These are phyloP conservation scores for Ophiorrhiza pumila DNA, from an alignment of 257 asterid genomes.

Conservation along the genomic window DNA sequence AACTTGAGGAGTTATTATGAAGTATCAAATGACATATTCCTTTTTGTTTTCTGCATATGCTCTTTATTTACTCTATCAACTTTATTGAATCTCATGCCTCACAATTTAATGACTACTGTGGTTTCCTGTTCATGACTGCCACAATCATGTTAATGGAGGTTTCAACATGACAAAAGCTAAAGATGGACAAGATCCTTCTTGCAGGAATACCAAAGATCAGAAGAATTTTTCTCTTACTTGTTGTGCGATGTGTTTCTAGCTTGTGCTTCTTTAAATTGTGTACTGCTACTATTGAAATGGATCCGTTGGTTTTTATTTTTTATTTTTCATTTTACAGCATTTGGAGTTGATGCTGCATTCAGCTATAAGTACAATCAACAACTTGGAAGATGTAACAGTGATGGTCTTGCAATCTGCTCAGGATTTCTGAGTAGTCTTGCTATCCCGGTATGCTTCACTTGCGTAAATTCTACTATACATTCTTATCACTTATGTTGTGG, in stretches of 20 bases:
- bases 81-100: no score
- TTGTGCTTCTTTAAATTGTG: not conserved
- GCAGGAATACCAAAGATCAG: no score
- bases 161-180: no score
- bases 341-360: constrained; percentile 93
- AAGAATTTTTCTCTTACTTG: not conserved
- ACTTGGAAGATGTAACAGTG: constrained; percentile 61
- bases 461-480: not conserved
- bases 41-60: no score
- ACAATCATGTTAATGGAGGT: no score
- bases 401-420: constrained; percentile 86
- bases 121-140: no score
- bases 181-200: no score
- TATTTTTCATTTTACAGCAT: constrained; percentile 59
- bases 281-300: not conserved
- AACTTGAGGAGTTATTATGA: no score
- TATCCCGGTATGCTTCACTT: constrained; percentile 74
- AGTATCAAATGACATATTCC: no score
- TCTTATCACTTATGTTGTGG: not conserved
- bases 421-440: constrained; percentile 90
- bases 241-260: not conserved
- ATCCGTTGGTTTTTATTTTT: not conserved
- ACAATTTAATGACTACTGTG: no score
- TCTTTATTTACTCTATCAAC: no score
- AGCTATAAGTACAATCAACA: constrained; percentile 85